Conservation (phyloP, 1,139 yeast genomes). For the Hyphopichia pseudoburtonii region DNA sequence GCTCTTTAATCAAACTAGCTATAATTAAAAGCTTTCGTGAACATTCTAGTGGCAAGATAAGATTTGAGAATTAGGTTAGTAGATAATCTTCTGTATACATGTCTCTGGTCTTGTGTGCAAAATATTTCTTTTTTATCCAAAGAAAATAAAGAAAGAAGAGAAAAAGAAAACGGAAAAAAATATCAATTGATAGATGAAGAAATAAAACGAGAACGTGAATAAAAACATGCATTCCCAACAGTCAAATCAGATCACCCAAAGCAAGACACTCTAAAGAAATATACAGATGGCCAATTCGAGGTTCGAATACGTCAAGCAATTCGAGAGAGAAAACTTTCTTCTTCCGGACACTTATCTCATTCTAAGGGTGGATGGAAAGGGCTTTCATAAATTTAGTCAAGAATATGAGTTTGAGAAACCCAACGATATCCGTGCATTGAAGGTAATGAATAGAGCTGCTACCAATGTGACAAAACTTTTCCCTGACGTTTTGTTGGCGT, state of each 20-base stretch:
- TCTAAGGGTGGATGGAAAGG: conserved; percentile 89
- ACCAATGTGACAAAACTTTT: conserved; percentile 56
- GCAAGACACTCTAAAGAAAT: neutral
- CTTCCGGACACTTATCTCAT: conserved; percentile 82
- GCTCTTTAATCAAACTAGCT: no score
- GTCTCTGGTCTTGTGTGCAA: no score
- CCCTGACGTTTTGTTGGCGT: conserved; percentile 77
- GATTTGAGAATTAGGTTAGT: conserved; percentile 5
- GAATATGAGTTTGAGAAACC: conserved; percentile 80
- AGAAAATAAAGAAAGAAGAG: no score
- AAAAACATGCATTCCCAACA: no score
- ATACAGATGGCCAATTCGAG: conserved; percentile 70
- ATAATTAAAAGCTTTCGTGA: no score
- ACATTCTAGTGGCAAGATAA: neutral
- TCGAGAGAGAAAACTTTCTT: conserved; percentile 72
- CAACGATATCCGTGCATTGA: conserved; percentile 74
- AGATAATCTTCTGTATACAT: no score
- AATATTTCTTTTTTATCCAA: no score
- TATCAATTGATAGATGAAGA: no score
- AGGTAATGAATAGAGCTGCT: conserved; percentile 84
- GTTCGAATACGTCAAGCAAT: conserved; percentile 80
- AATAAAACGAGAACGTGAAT: no score
- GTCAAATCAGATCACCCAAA: no score
- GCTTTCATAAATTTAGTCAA: conserved; percentile 83
- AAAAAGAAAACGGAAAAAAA: no score